Evolutionary conservation across 768 basidiomycete species (phyloP).

Genomic region (Mycena chlorophos): DNA sequence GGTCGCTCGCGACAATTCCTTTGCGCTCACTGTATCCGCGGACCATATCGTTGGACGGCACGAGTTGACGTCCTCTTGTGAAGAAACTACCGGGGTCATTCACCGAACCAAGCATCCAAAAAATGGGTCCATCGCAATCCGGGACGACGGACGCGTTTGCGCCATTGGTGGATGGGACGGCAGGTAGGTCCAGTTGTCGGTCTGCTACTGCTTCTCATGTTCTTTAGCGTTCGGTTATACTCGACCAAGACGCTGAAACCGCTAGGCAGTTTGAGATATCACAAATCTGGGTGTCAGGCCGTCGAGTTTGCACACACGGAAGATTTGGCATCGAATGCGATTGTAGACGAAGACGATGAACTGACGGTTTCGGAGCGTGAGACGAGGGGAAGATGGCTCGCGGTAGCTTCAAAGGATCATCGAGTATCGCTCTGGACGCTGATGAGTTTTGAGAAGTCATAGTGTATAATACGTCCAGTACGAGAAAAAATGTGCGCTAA

Average conservation of each 20-base stretch:
- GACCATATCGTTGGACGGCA: constrained; percentile 77
- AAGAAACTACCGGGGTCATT: constrained; percentile 31
- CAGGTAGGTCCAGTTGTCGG: constrained; percentile 49
- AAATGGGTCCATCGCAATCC: constrained; percentile 74
- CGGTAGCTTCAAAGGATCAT: constrained; percentile 64
- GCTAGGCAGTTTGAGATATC: constrained; percentile 82
- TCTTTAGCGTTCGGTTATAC: constrained; percentile 72
- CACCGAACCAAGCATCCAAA: constrained; percentile 76
- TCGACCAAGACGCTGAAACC: constrained; percentile 78
- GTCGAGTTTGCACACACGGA: constrained; percentile 62
- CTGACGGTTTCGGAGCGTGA: constrained; percentile 45
- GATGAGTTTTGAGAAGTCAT: constrained; percentile 47
- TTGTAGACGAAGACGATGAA: constrained; percentile 55
- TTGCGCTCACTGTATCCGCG: constrained; percentile 82
- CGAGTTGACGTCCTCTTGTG: constrained; percentile 43
- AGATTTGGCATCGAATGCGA: constrained; percentile 15
- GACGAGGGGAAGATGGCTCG: constrained; percentile 59
- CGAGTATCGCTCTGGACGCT: constrained; percentile 74
- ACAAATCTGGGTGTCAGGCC: constrained; percentile 75
- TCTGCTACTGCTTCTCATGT: neutral
- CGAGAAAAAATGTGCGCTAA: neutral
- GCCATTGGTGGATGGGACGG: constrained; percentile 96
- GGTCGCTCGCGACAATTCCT: constrained; percentile 54
- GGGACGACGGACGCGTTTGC: constrained; percentile 73
- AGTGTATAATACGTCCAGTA: neutral